Evolutionary conservation across 345 rosid species (phyloP).

Genomic region (Lepidium africanum): DNA sequence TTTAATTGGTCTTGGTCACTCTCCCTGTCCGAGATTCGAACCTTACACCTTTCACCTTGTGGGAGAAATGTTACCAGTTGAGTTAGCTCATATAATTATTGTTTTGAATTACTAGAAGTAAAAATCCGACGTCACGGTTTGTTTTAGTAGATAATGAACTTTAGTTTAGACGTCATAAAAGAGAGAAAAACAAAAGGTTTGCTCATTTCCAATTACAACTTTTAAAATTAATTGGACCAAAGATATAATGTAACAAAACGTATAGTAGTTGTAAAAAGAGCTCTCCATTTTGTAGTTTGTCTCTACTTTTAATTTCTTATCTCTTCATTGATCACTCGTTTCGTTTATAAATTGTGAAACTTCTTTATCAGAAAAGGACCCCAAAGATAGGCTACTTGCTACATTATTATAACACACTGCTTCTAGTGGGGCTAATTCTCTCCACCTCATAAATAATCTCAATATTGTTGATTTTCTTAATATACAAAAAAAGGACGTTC

Average conservation of each 20-base stretch:
- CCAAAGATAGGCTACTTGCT: constrained; percentile 16
- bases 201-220: neutral
- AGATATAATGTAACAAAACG: constrained; percentile 13
- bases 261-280: constrained; percentile 21
- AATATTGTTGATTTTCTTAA: neutral
- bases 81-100: no score
- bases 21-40: no score
- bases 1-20: no score
- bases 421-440: constrained; percentile 26
- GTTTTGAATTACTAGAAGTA: neutral
- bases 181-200: constrained; percentile 1
- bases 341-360: constrained; percentile 11
- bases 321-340: constrained; percentile 29
- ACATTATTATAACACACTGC: constrained; percentile 25
- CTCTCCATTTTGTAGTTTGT: constrained; percentile 24
- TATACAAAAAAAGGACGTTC: neutral
- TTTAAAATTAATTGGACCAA: constrained; percentile 7
- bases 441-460: constrained; percentile 5
- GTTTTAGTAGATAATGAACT: constrained; percentile 15
- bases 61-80: no score
- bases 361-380: constrained; percentile 26
- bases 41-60: no score
- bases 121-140: neutral
- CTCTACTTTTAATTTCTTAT: constrained; percentile 24
- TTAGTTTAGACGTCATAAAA: neutral